Evolutionary conservation across 352 stramenopile species (phyloP).

Genomic region (Peronospora tabacina): DNA sequence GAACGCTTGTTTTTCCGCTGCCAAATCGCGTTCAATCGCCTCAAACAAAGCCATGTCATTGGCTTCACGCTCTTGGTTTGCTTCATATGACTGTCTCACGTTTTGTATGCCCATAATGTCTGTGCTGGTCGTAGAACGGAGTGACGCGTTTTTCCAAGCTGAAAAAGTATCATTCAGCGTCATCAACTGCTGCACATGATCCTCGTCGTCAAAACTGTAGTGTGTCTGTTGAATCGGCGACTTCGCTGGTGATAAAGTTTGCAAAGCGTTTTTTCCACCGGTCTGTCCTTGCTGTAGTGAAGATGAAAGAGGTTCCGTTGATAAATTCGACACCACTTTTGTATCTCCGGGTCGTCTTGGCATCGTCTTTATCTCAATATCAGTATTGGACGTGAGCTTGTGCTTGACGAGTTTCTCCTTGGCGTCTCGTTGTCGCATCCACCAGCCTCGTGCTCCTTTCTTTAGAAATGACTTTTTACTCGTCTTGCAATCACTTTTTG

Average conservation of each 20-base stretch:
- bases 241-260: constrained; percentile 17
- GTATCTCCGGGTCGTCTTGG: constrained; percentile 4
- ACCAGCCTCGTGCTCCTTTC: constrained; percentile 75
- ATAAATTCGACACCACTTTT: neutral
- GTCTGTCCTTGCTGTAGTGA: constrained; percentile 7
- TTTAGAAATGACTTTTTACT: constrained; percentile 60
- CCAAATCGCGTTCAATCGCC: constrained; percentile 60
- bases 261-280: constrained; percentile 1
- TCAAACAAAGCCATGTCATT: constrained; percentile 74
- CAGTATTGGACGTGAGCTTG: constrained; percentile 41
- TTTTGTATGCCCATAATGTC: constrained; percentile 42
- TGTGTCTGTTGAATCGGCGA: constrained; percentile 15
- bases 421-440: constrained; percentile 55
- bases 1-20: constrained; percentile 50
- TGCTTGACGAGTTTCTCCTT: constrained; percentile 55
- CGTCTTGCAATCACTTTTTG: neutral
- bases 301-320: constrained; percentile 12
- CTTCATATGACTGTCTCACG: constrained; percentile 51
- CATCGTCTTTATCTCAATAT: neutral
- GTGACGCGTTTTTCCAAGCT: constrained; percentile 26
- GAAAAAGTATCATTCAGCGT: constrained; percentile 3
- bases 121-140: constrained; percentile 28
- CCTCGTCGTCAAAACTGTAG: neutral
- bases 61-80: constrained; percentile 45
- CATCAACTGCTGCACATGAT: neutral